A percentile compares a stretch with the other conserved stretches of the same genome.
Conservation (phyloP, 208 protist species). For the Lotmaria passim region DNA sequence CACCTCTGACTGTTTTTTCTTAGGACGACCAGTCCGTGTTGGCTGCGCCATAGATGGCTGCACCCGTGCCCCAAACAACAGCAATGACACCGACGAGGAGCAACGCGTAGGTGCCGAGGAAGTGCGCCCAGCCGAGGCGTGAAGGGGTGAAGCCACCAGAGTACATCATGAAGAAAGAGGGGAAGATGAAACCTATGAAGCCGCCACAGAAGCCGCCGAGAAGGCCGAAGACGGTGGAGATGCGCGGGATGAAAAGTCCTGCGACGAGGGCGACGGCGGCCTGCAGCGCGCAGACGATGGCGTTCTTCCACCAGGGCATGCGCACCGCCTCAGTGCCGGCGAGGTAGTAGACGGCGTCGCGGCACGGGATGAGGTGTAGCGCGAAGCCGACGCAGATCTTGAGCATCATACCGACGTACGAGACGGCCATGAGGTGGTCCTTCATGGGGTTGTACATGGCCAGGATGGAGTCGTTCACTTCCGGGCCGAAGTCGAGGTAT, state of each 20-base stretch:
- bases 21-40: slow-evolving; percentile 12
- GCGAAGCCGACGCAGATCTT: slow-evolving; percentile 74
- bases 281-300: slow-evolving; percentile 37
- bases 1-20: background rate
- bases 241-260: slow-evolving; percentile 77
- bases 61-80: slow-evolving; percentile 63
- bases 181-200: slow-evolving; percentile 83
- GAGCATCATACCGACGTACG: slow-evolving; percentile 69
- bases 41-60: slow-evolving; percentile 60
- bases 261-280: slow-evolving; percentile 43
- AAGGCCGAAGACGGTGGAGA: slow-evolving; percentile 75
- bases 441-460: slow-evolving; percentile 64
- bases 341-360: slow-evolving; percentile 67
- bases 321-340: slow-evolving; percentile 31
- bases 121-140: slow-evolving; percentile 50
- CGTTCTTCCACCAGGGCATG: slow-evolving; percentile 60
- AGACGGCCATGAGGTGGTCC: slow-evolving; percentile 56
- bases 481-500: slow-evolving; percentile 76
- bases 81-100: slow-evolving; percentile 65
- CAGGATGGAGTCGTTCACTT: slow-evolving; percentile 54
- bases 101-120: slow-evolving; percentile 62
- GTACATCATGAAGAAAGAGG: slow-evolving; percentile 77
- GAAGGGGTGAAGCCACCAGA: slow-evolving; percentile 36
- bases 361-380: slow-evolving; percentile 60
- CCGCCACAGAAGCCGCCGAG: slow-evolving; percentile 71